phyloP scores from a whole-genome alignment of 257 asterid species.

The Solanum bulbocastanum region DNA sequence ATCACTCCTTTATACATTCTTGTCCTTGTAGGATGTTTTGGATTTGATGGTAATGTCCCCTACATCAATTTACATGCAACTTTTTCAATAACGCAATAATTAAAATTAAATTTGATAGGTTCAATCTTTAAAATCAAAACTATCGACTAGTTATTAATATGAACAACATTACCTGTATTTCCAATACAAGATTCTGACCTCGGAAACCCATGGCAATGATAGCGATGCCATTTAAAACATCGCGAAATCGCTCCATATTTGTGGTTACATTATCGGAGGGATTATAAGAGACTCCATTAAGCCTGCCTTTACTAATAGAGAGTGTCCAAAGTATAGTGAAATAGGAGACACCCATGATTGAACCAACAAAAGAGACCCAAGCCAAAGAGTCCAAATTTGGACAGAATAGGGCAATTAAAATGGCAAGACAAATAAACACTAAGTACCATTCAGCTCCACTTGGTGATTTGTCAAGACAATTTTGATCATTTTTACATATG shows the following conservation, averaged over 20 bases:
- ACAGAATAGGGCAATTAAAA: not conserved
- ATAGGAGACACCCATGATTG: not conserved
- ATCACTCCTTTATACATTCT: not conserved
- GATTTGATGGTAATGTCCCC: not conserved
- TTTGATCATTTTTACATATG: not conserved
- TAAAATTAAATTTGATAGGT: not conserved
- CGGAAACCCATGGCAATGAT: not conserved
- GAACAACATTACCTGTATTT: not conserved
- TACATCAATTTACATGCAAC: not conserved
- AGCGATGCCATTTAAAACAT: not conserved
- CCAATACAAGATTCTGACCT: not conserved
- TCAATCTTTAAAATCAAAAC: no score
- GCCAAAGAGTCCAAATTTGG: not conserved
- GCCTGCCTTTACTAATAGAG: not conserved
- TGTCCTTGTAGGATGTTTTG: not conserved
- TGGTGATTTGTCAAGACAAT: not conserved
- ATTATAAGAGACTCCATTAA: not conserved
- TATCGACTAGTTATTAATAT: no score
- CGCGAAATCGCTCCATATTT: not conserved
- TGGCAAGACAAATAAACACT: not conserved
- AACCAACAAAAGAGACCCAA: not conserved
- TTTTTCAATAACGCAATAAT: not conserved
- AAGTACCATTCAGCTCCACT: not conserved
- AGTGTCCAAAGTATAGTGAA: not conserved
- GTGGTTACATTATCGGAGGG: not conserved